phyloP scores from a whole-genome alignment of 495 filamentous ascomycete species.

The Tirmania nivea region DNA sequence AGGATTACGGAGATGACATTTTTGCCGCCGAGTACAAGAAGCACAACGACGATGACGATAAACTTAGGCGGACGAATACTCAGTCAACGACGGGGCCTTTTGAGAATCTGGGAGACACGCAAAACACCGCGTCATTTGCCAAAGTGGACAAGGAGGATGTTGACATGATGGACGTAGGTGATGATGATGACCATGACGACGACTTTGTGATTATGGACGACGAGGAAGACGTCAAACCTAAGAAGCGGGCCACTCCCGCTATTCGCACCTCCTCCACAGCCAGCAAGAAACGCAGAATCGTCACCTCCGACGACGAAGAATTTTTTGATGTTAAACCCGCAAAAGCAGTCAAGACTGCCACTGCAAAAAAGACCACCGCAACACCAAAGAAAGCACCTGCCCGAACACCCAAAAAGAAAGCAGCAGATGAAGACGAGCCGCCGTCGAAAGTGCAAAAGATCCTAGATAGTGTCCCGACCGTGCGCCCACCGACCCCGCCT shows the following conservation, averaged over 20 bases:
- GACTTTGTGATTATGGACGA: conserved; percentile 1
- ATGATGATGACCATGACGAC: not conserved
- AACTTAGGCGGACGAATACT: not conserved
- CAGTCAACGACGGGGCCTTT: not conserved
- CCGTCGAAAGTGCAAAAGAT: conserved; percentile 54
- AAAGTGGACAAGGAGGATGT: not conserved
- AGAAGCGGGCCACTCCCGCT: conserved; percentile 7
- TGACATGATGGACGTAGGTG: not conserved
- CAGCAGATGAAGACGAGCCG: conserved; percentile 36
- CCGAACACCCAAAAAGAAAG: conserved; percentile 37
- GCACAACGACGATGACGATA: conserved; percentile 12
- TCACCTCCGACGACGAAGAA: conserved; percentile 24
- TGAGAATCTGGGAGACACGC: not conserved
- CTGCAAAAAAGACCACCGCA: conserved; percentile 20
- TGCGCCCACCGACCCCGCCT: conserved; percentile 65
- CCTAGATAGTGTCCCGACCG: conserved; percentile 62
- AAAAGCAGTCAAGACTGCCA: conserved; percentile 24
- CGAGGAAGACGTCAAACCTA: conserved; percentile 7
- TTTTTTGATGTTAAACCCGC: conserved; percentile 19
- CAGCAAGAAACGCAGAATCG: conserved; percentile 27
- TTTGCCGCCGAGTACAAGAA: conserved; percentile 18
- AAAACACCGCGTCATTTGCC: no score
- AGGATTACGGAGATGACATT: conserved; percentile 16
- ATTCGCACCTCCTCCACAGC: conserved; percentile 23
- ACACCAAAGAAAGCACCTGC: conserved; percentile 24